These are phyloP conservation scores for Punica granatum DNA, from an alignment of 345 rosid species.

Conservation along the genomic window DNA sequence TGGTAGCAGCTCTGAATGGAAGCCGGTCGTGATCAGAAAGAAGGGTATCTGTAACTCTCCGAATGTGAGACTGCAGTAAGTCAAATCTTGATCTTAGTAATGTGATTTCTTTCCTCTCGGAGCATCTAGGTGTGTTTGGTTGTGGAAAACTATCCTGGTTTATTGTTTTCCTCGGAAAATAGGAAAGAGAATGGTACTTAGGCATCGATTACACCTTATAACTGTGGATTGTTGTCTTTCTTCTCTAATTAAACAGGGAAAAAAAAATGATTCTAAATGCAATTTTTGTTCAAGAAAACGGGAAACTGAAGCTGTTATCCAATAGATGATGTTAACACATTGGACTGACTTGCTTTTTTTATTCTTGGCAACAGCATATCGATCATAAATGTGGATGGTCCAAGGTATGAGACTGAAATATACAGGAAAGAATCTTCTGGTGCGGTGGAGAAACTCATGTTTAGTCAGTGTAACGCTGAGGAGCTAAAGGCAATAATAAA, in stretches of 20 bases:
- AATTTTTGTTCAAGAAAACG: not conserved
- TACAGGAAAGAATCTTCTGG: conserved; percentile 57
- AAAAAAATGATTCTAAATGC: not conserved
- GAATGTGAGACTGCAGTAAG: conserved; percentile 69
- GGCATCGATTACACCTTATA: too few relatives aligned
- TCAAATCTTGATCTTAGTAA: conserved; percentile 7
- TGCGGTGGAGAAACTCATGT: conserved; percentile 37
- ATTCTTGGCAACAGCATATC: conserved; percentile 47
- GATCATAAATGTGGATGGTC: conserved; percentile 29
- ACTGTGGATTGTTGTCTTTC: too few relatives aligned
- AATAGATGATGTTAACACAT: not conserved
- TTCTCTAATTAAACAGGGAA: not conserved
- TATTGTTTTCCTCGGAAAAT: too few relatives aligned
- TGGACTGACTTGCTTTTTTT: not conserved
- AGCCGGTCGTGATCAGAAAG: conserved; percentile 32
- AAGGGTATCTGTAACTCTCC: conserved; percentile 32
- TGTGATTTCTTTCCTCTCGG: not conserved
- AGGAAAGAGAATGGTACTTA: too few relatives aligned
- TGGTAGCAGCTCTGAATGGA: conserved; percentile 65
- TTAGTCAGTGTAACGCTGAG: conserved; percentile 29
- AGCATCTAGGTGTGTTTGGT: not conserved
- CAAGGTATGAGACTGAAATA: conserved; percentile 50
- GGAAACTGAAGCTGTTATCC: too few relatives aligned
- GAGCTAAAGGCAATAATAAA: conserved; percentile 44
- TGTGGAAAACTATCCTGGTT: not conserved